Percentiles rank a stretch among this genome's conserved stretches.
phyloP scores from a whole-genome alignment of 2,329 filamentous ascomycete species.

The Erysiphe pisi region DNA sequence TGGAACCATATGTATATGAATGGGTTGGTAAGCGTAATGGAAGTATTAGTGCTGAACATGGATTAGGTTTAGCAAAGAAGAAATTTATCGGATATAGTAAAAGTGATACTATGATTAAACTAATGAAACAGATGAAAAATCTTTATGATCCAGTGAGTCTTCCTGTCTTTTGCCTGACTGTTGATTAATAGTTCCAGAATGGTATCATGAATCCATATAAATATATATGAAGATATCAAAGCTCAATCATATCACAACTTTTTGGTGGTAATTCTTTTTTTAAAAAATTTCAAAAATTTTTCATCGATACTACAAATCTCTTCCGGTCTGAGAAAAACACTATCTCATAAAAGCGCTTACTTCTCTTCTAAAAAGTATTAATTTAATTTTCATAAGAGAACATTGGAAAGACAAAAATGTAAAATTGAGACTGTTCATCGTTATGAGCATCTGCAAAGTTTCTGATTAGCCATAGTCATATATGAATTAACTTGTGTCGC shows the following conservation, averaged over 20 bases:
- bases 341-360: no score
- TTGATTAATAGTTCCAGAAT: constrained; percentile 49
- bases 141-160: constrained; percentile 80
- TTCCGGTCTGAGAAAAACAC: no score
- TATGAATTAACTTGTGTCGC: no score
- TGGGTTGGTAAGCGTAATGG: constrained; percentile 83
- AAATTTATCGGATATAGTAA: constrained; percentile 60
- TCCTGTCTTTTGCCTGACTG: constrained; percentile 12
- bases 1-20: constrained; percentile 96
- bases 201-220: constrained; percentile 99
- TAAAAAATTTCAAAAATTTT: no score
- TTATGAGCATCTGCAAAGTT: no score
- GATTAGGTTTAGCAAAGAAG: constrained; percentile 89
- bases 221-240: constrained; percentile 52
- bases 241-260: neutral
- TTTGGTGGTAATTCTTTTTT: neutral
- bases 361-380: no score
- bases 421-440: no score
- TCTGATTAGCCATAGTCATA: no score
- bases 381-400: no score
- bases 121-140: constrained; percentile 94
- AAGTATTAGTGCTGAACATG: constrained; percentile 95
- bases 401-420: no score
- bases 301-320: no score
- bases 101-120: constrained; percentile 68